phyloP scores from a whole-genome alignment of 441 rosid genomes.

The Flueggea neowawraea region DNA sequence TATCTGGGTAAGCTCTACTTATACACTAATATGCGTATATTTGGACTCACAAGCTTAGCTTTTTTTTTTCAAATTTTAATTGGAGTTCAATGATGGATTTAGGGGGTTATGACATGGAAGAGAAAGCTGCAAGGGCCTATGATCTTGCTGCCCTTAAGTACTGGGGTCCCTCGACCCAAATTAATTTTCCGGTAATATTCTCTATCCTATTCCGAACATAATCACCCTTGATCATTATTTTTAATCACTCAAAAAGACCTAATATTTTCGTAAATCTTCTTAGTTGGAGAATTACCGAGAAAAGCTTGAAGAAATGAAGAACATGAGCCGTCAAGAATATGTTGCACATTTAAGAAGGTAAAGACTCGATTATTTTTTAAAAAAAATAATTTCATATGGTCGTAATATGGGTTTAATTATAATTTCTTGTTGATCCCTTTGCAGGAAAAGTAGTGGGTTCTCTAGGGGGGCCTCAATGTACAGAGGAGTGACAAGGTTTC shows the following conservation, averaged over 20 bases:
- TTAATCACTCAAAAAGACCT: not conserved
- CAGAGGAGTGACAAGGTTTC: constrained; percentile 73
- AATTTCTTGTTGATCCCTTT: not conserved
- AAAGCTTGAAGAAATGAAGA: constrained; percentile 83
- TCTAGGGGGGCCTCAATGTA: constrained; percentile 52
- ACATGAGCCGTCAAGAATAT: constrained; percentile 89
- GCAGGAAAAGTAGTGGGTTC: constrained; percentile 97
- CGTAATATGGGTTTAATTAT: not conserved
- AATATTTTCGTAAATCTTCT: not conserved
- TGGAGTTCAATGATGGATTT: not conserved
- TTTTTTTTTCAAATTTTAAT: not conserved
- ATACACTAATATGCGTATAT: not conserved
- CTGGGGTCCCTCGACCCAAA: constrained; percentile 86
- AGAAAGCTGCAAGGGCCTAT: constrained; percentile 98
- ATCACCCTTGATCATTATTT: not conserved
- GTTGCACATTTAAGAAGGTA: constrained; percentile 96
- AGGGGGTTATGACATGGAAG: constrained; percentile 99
- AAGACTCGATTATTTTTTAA: not conserved
- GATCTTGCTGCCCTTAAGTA: constrained; percentile 49
- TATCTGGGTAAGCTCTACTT: constrained; percentile 58
- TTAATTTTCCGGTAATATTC: constrained; percentile 75
- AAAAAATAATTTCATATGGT: too few species aligned
- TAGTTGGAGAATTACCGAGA: constrained; percentile 72
- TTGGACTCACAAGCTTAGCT: not conserved
- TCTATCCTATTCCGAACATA: not conserved